Evolutionary conservation across 2,329 filamentous ascomycete species (phyloP).

Genomic region (Boeremia lycopersici): DNA sequence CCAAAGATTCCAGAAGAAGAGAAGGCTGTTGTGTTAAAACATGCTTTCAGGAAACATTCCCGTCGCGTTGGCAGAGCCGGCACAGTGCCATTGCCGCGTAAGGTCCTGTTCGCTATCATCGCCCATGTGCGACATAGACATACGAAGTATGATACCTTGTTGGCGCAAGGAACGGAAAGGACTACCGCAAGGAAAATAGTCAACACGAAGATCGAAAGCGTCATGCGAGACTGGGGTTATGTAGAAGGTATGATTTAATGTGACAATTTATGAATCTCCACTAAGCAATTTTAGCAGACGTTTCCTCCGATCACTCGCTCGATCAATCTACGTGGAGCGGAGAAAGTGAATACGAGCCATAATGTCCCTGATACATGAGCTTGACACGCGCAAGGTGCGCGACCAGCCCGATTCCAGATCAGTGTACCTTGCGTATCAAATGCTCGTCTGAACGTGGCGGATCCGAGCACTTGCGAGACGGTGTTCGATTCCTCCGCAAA

Average conservation of each 20-base stretch:
- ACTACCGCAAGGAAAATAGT: constrained; percentile 32
- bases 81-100: constrained; percentile 47
- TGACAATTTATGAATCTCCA: background rate
- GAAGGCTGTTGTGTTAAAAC: constrained; percentile 46
- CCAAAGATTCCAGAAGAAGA: constrained; percentile 49
- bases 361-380: background rate
- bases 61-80: constrained; percentile 56
- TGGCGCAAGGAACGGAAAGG: constrained; percentile 29
- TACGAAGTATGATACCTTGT: constrained; percentile 55
- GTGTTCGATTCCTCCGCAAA: background rate
- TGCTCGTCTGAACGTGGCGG: background rate
- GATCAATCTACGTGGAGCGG: background rate
- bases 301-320: constrained; percentile 21
- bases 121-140: constrained; percentile 58
- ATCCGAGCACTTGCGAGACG: background rate
- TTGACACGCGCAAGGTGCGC: no score
- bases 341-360: background rate
- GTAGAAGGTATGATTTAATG: constrained; percentile 24
- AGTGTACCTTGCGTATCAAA: background rate
- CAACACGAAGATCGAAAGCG: constrained; percentile 25
- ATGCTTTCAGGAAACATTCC: constrained; percentile 54
- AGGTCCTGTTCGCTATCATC: constrained; percentile 54
- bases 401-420: no score
- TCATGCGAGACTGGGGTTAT: constrained; percentile 35
- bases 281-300: constrained; percentile 13